Percentiles rank a stretch among this genome's conserved stretches.
Evolutionary conservation across 768 basidiomycete genomes (phyloP).

Genomic region (Hypsizygus marmoreus): DNA sequence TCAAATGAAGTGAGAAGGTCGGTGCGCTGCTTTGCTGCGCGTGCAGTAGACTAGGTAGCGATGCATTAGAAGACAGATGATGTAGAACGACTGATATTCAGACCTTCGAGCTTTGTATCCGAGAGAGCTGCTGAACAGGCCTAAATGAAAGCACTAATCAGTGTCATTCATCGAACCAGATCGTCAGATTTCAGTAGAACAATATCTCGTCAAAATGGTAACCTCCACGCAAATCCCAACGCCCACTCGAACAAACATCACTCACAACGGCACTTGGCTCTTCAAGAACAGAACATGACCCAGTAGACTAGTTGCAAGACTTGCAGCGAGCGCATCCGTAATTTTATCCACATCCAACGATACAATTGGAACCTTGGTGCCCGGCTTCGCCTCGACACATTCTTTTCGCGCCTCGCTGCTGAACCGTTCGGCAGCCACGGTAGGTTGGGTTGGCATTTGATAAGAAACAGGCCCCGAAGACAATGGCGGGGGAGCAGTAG

Average conservation of each 20-base stretch:
- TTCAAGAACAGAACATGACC: slow-evolving; percentile 78
- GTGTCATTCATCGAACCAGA: background rate
- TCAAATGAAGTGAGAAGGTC: slow-evolving; percentile 71
- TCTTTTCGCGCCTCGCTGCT: background rate
- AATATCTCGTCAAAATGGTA: too few relatives aligned
- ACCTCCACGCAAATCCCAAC: too few relatives aligned
- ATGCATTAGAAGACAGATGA: background rate
- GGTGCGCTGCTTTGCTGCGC: slow-evolving; percentile 56
- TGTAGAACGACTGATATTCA: background rate
- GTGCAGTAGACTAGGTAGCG: slow-evolving; percentile 38
- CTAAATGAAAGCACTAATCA: slow-evolving; percentile 32
- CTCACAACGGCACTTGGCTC: slow-evolving; percentile 78
- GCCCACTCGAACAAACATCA: too few relatives aligned
- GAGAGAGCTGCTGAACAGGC: slow-evolving; percentile 64
- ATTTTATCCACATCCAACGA: slow-evolving; percentile 53
- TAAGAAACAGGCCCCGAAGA: background rate
- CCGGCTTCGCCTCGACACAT: background rate
- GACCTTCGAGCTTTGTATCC: slow-evolving; percentile 52
- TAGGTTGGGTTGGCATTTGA: too few relatives aligned
- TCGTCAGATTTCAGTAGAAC: too few relatives aligned
- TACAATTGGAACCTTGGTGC: slow-evolving; percentile 33
- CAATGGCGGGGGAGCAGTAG: slow-evolving; percentile 1
- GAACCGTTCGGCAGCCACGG: too few relatives aligned
- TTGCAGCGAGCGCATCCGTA: slow-evolving; percentile 60
- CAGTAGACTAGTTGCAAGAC: slow-evolving; percentile 61